phyloP scores from a whole-genome alignment of 805 yeast species.

The Jamesozyma piceae region DNA sequence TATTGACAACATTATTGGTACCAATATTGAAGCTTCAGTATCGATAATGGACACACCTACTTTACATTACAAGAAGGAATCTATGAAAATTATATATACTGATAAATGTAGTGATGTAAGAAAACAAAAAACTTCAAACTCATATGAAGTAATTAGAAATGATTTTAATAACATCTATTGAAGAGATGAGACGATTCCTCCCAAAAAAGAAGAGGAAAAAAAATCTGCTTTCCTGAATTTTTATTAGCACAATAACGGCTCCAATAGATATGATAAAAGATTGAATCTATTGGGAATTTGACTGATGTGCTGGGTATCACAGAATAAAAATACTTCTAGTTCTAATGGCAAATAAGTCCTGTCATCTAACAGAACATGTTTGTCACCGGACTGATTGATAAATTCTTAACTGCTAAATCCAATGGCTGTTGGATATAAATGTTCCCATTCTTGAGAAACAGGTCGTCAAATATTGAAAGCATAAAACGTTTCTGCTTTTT shows the following conservation, averaged over 20 bases:
- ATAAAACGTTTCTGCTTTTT: too few relatives aligned
- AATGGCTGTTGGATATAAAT: too few relatives aligned
- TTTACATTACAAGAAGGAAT: too few relatives aligned
- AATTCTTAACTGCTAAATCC: not conserved
- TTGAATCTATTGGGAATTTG: slow-evolving; percentile 34
- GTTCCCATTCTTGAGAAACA: too few relatives aligned
- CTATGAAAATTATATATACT: too few relatives aligned
- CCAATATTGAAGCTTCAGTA: too few relatives aligned
- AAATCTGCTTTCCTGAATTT: slow-evolving; percentile 5
- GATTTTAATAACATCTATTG: not conserved
- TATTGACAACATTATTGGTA: too few relatives aligned
- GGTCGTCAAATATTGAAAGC: too few relatives aligned
- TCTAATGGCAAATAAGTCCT: too few relatives aligned
- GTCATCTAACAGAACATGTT: not conserved
- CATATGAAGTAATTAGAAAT: slow-evolving; percentile 1
- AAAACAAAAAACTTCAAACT: not conserved
- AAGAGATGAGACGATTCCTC: not conserved
- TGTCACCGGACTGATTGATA: not conserved
- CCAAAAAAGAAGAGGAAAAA: not conserved
- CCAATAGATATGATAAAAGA: slow-evolving; percentile 29
- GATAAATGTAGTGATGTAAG: too few relatives aligned
- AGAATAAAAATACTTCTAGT: too few relatives aligned
- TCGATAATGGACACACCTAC: too few relatives aligned
- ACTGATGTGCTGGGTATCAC: slow-evolving; percentile 32
- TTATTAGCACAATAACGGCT: slow-evolving; percentile 39